Evolutionary conservation across 1,284 basidiomycete species (phyloP), one percentile per base, ranked within the genome.

Genomic region (Heterobasidion parviporum): DNA sequence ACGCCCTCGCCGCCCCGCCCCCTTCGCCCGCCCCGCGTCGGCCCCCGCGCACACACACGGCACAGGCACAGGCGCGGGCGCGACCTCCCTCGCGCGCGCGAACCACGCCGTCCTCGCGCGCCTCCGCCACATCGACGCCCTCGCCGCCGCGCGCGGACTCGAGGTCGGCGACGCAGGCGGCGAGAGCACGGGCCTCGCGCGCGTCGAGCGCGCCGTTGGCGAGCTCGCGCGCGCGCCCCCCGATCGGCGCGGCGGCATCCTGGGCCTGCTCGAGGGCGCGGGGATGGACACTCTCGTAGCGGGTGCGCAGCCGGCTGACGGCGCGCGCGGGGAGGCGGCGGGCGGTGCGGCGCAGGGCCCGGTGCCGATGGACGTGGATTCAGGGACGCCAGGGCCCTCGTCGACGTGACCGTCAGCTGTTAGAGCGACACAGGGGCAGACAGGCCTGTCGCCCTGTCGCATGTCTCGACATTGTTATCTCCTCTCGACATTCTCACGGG

Each of bases 41-140:
- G 8, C 26, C 15, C 36, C 43, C 34, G 56, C 26, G 45, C 18
- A 2, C 18, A 18, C 18, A 18, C 18, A 18, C 18, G 18, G 18
- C 35, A 26, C n/a, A 52, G 43, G 26, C 44, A 8, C 12, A 48
- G 50, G n/a, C 70, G 70, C 0, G 3, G 26, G 20, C 20, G 20
- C 20, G 3, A 4, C 38, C 4, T n/a, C 38, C 38, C 38, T 41
- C 38, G 64, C 65, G 53, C 69, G 69, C 36, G 80, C 81, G 8
- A 82, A 76, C 57, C 64, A 66, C 20, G 71, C 72, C 2, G 76
- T 88, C 16, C 66, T 80, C 6, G 69, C 70, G 45, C 77, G 85
- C 45, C 66, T 88, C 57, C 74, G 72, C 63, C 74, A 73, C 61
- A 78, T 82, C 16, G 76, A 80, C 57, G 73, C 74, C 57, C 68